Conservation (phyloP, 805 yeast species). For the Metschnikowia colocasiae region DNA sequence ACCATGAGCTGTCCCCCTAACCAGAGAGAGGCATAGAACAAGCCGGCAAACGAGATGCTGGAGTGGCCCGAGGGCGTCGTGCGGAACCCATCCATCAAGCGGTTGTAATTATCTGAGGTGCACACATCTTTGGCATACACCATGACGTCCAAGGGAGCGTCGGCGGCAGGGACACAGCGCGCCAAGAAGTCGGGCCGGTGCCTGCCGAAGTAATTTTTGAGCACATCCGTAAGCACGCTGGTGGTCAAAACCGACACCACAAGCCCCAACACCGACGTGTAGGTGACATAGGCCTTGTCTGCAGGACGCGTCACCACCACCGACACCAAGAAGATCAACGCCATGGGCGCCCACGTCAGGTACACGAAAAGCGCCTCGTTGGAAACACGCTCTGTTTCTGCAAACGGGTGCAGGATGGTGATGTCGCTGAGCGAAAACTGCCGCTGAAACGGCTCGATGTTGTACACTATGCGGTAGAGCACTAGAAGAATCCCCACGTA, state of each 20-base stretch:
- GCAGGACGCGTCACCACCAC: constrained; percentile 45
- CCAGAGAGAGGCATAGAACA: constrained; percentile 63
- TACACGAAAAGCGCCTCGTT: constrained; percentile 50
- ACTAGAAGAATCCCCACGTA: constrained; percentile 23
- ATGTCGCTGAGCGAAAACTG: constrained; percentile 74
- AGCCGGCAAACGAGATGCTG: constrained; percentile 63
- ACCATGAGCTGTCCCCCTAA: constrained; percentile 58
- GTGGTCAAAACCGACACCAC: constrained; percentile 56
- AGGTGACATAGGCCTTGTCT: constrained; percentile 58
- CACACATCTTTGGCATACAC: constrained; percentile 65
- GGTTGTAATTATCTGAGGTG: constrained; percentile 44
- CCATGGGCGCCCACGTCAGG: constrained; percentile 49
- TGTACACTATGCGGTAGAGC: constrained; percentile 21
- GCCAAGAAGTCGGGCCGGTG: constrained; percentile 90
- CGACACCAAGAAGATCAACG: constrained; percentile 32
- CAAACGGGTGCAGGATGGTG: constrained; percentile 77
- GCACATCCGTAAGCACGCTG: constrained; percentile 61
- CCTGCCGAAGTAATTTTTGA: constrained; percentile 84
- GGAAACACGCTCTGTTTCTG: constrained; percentile 69
- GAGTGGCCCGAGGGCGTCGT: constrained; percentile 85
- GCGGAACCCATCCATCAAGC: constrained; percentile 67
- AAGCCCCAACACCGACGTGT: constrained; percentile 65
- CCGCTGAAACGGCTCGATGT: constrained; percentile 63
- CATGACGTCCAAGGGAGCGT: constrained; percentile 50
- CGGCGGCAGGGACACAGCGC: constrained; percentile 68